phyloP scores from a whole-genome alignment of 1,284 basidiomycete genomes.

The Mycosarcoma mackinlayi region DNA sequence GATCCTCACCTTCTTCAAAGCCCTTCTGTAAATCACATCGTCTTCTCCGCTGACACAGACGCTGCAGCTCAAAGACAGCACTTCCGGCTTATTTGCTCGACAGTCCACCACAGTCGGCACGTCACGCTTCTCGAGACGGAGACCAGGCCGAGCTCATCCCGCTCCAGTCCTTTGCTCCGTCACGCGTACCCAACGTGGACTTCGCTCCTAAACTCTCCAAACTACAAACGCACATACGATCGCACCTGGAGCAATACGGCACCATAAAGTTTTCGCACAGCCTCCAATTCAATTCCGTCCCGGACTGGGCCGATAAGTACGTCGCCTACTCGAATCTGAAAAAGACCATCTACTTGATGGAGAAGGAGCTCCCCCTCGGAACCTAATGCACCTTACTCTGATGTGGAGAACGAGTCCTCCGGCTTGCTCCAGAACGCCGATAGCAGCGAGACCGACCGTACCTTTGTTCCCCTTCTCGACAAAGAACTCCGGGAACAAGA shows the following conservation, averaged over 20 bases:
- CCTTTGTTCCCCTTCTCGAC: constrained; percentile 75
- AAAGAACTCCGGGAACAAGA: constrained; percentile 86
- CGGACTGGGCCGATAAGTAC: constrained; percentile 95
- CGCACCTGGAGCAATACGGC: constrained; percentile 15
- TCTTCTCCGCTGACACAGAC: background rate
- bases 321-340: constrained; percentile 71
- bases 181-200: constrained; percentile 7
- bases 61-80: background rate
- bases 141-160: constrained; percentile 37
- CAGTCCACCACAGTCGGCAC: background rate
- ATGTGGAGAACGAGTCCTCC: constrained; percentile 62
- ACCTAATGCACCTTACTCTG: constrained; percentile 31
- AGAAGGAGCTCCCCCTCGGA: constrained; percentile 55
- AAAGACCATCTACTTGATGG: constrained; percentile 66
- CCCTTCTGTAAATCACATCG: constrained; percentile 8
- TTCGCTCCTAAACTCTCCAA: constrained; percentile 8
- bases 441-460: constrained; percentile 56
- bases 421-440: constrained; percentile 42
- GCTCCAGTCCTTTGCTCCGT: constrained; percentile 31
- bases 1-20: constrained; percentile 2
- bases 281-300: constrained; percentile 90
- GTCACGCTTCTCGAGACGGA: background rate
- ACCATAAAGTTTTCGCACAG: constrained; percentile 72
- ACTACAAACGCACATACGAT: constrained; percentile 14
- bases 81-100: background rate